These are phyloP conservation scores for Floccularia luteovirens DNA, from an alignment of 768 basidiomycete species.

Conservation along the genomic window DNA sequence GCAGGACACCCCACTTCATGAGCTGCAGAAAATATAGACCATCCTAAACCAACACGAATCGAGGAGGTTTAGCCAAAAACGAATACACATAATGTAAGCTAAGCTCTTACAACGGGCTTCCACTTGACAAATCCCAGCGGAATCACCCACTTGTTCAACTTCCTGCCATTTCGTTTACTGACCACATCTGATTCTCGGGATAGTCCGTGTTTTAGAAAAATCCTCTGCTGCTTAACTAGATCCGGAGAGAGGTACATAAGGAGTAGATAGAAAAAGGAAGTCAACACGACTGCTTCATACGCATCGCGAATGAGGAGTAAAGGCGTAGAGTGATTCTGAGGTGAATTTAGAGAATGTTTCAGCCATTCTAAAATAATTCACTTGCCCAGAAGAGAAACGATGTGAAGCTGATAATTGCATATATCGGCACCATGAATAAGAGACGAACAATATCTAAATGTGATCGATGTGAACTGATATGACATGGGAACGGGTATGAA, in stretches of 20 bases:
- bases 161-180: constrained; percentile 31
- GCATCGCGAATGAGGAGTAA: constrained; percentile 63
- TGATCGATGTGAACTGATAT: constrained; percentile 1
- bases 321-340: constrained; percentile 59
- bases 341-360: constrained; percentile 4
- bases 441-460: constrained; percentile 60
- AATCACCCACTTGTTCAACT: constrained; percentile 57
- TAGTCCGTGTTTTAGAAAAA: constrained; percentile 52
- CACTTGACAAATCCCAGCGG: constrained; percentile 56
- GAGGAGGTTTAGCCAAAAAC: constrained; percentile 1
- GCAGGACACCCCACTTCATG: constrained; percentile 73
- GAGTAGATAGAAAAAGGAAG: constrained; percentile 74
- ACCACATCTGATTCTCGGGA: constrained; percentile 46
- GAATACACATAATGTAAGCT: background rate
- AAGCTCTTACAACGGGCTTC: constrained; percentile 44
- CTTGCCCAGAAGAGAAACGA: constrained; percentile 69
- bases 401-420: constrained; percentile 57
- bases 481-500: background rate
- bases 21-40: constrained; percentile 64
- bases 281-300: constrained; percentile 72
- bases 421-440: constrained; percentile 74
- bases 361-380: background rate
- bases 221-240: constrained; percentile 48
- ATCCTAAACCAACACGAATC: too few species aligned
- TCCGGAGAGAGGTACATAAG: constrained; percentile 63